Evolutionary conservation across 495 filamentous ascomycete genomes (phyloP).

Genomic region (Polyplosphaeria fusca): DNA sequence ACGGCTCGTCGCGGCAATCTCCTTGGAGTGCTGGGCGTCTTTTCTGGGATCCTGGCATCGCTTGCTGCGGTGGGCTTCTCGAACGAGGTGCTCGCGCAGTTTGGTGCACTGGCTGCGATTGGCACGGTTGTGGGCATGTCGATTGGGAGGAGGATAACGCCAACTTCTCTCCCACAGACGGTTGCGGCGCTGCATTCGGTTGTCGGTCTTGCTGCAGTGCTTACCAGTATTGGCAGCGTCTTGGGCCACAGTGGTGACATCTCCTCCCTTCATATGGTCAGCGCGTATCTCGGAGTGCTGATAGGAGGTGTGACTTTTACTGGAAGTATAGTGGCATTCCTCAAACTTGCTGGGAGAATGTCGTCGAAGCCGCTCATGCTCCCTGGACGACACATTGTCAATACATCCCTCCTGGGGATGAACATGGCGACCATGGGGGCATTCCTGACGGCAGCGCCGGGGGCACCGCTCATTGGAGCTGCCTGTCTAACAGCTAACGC

Average conservation of each 20-base stretch:
- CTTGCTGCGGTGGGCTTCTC: slow-evolving; percentile 74
- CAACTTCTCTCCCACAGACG: slow-evolving; percentile 76
- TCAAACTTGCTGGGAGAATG: slow-evolving; percentile 76
- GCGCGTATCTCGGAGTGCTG: slow-evolving; percentile 73
- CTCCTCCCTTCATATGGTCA: slow-evolving; percentile 70
- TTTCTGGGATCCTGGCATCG: slow-evolving; percentile 72
- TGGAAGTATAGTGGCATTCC: slow-evolving; percentile 74
- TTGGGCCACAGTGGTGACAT: slow-evolving; percentile 64
- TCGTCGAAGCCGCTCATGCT: slow-evolving; percentile 67
- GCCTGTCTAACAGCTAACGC: slow-evolving; percentile 70
- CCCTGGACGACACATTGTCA: slow-evolving; percentile 66
- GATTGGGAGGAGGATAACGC: slow-evolving; percentile 78
- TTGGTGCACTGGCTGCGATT: slow-evolving; percentile 64
- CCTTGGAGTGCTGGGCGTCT: slow-evolving; percentile 75
- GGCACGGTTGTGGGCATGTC: slow-evolving; percentile 53
- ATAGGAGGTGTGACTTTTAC: slow-evolving; percentile 81
- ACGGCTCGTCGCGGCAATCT: slow-evolving; percentile 78
- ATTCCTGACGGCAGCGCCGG: slow-evolving; percentile 73
- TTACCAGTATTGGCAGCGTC: slow-evolving; percentile 79
- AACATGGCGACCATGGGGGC: slow-evolving; percentile 76
- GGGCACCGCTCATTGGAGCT: slow-evolving; percentile 67
- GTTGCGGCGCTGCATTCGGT: slow-evolving; percentile 79
- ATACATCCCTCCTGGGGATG: slow-evolving; percentile 63
- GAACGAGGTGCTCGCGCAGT: slow-evolving; percentile 68
- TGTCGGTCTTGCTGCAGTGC: slow-evolving; percentile 74